A percentile compares a stretch with the other conserved stretches of the same genome.
Evolutionary conservation across 1,284 basidiomycete genomes (phyloP).

Genomic region (Mycena citricolor): DNA sequence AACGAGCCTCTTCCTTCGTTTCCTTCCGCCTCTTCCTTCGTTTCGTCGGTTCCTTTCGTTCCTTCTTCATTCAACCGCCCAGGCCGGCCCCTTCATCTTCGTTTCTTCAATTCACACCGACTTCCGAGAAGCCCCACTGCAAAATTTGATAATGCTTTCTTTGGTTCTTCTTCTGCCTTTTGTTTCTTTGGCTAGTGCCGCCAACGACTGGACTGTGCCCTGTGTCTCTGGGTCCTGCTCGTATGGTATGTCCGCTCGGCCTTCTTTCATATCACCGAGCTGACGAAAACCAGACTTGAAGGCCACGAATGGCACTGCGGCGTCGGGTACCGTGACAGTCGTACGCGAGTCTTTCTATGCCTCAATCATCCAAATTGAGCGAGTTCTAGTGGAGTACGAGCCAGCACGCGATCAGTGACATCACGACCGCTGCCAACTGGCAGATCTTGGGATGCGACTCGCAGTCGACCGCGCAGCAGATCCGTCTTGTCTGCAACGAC

Average conservation of each 20-base stretch:
- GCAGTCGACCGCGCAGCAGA: slow-evolving; percentile 16
- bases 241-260: slow-evolving; percentile 18
- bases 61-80: too few species aligned
- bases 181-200: slow-evolving; percentile 4
- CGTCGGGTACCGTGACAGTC: slow-evolving; percentile 15
- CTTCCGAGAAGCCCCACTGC: too few species aligned
- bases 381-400: slow-evolving; percentile 22
- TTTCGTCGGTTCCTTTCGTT: too few species aligned
- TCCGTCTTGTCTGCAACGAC: slow-evolving; percentile 23
- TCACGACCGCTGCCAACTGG: slow-evolving; percentile 23
- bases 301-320: not conserved
- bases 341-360: slow-evolving; percentile 4
- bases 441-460: slow-evolving; percentile 22
- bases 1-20: too few species aligned
- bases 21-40: too few species aligned
- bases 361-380: not conserved
- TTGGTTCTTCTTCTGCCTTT: slow-evolving; percentile 12
- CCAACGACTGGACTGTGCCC: slow-evolving; percentile 20
- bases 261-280: not conserved
- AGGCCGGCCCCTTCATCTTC: too few species aligned
- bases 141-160: slow-evolving; percentile 1
- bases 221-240: slow-evolving; percentile 20
- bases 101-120: too few species aligned
- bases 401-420: slow-evolving; percentile 20
- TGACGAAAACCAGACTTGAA: slow-evolving; percentile 5